phyloP scores from a whole-genome alignment of 768 basidiomycete genomes.

The Suillus luteus region DNA sequence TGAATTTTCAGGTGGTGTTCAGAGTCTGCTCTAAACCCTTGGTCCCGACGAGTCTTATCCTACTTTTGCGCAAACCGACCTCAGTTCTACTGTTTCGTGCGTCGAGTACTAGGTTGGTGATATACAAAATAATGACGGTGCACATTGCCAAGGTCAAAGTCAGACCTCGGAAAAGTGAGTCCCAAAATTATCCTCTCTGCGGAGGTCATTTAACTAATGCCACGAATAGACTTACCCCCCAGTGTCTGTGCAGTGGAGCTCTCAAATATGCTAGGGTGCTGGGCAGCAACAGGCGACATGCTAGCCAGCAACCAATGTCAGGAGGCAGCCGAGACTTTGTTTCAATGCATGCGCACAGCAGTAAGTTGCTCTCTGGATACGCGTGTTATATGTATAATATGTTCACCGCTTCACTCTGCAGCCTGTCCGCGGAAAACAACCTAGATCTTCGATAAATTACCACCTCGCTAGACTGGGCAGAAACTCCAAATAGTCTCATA shows the following conservation, averaged over 20 bases:
- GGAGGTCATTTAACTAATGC: conserved; percentile 17
- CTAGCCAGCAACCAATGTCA: conserved; percentile 56
- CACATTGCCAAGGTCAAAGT: conserved; percentile 83
- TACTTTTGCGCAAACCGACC: neutral
- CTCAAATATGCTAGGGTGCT: conserved; percentile 80
- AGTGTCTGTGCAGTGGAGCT: conserved; percentile 71
- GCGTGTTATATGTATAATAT: conserved; percentile 1
- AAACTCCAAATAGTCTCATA: conserved; percentile 60
- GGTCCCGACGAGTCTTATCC: neutral
- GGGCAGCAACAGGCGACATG: conserved; percentile 74
- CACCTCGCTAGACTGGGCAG: conserved; percentile 82
- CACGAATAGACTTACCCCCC: conserved; percentile 20
- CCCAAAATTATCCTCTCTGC: neutral
- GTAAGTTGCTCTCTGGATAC: conserved; percentile 46
- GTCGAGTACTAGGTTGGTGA: neutral
- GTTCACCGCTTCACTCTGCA: conserved; percentile 31
- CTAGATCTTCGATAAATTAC: conserved; percentile 84
- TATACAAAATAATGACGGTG: conserved; percentile 45
- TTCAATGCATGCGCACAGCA: conserved; percentile 83
- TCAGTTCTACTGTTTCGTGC: neutral
- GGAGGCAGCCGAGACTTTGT: conserved; percentile 59
- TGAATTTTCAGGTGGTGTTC: neutral
- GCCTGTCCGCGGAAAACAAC: conserved; percentile 69
- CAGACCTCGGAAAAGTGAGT: conserved; percentile 70
- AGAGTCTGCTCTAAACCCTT: neutral